Conservation (phyloP, 2,329 filamentous ascomycete species). For the Parastagonospora nodorum region DNA sequence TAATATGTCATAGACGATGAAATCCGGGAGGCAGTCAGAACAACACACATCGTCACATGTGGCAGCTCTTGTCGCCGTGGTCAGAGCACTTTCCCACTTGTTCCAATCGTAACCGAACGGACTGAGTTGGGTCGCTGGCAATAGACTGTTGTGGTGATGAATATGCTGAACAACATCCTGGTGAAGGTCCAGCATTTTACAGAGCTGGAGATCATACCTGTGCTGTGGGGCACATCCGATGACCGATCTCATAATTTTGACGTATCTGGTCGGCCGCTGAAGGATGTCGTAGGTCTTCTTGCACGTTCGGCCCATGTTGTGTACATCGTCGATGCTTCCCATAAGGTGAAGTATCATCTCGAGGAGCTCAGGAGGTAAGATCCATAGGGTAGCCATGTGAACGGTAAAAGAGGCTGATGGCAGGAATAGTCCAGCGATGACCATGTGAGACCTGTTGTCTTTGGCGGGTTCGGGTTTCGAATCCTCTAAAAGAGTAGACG, state of each 20-base stretch:
- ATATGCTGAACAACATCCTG: slow-evolving; percentile 21
- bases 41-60: neutral
- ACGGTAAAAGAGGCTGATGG: neutral
- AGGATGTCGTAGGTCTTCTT: slow-evolving; percentile 15
- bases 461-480: too few species aligned
- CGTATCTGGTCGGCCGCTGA: slow-evolving; percentile 12
- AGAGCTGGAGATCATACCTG: slow-evolving; percentile 29
- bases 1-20: slow-evolving; percentile 23
- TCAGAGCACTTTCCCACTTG: slow-evolving; percentile 7
- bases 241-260: slow-evolving; percentile 31
- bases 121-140: slow-evolving; percentile 4
- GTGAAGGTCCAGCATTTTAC: slow-evolving; percentile 22
- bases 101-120: neutral
- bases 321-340: slow-evolving; percentile 34
- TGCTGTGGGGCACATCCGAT: slow-evolving; percentile 20
- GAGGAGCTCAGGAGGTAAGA: slow-evolving; percentile 24
- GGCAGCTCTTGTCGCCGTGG: neutral
- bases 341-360: slow-evolving; percentile 21
- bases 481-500: too few species aligned
- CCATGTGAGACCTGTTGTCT: too few species aligned
- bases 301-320: slow-evolving; percentile 24
- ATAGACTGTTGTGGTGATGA: neutral
- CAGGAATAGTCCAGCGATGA: neutral
- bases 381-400: slow-evolving; percentile 15
- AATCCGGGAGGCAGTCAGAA: slow-evolving; percentile 14